Evolutionary conservation across 2,329 filamentous ascomycete species (phyloP).

Genomic region (Myrmaecium sp.): DNA sequence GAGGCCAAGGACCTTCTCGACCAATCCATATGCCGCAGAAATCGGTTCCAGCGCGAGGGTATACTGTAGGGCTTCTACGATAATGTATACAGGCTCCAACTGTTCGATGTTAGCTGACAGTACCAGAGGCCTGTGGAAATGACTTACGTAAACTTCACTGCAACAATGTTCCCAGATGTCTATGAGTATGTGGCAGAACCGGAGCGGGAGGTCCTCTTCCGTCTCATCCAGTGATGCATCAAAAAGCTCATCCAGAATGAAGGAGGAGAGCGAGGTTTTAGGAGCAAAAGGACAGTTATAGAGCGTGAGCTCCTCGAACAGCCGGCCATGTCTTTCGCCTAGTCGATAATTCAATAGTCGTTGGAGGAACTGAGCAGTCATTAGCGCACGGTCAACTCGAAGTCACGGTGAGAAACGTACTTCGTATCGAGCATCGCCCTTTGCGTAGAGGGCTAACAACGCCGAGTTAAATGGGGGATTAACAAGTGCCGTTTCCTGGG

Average conservation of each 20-base stretch:
- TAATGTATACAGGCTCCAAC: constrained; percentile 45
- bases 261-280: constrained; percentile 43
- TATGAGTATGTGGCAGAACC: constrained; percentile 47
- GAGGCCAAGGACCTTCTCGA: constrained; percentile 35
- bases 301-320: constrained; percentile 50
- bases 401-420: constrained; percentile 3
- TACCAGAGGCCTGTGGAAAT: constrained; percentile 3
- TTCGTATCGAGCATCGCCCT: constrained; percentile 21
- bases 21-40: constrained; percentile 40
- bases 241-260: constrained; percentile 52
- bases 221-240: constrained; percentile 32
- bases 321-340: constrained; percentile 38
- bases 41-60: constrained; percentile 45
- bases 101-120: constrained; percentile 13
- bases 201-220: constrained; percentile 39
- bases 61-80: constrained; percentile 48
- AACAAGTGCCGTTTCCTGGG: constrained; percentile 5
- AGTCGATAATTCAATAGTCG: constrained; percentile 47
- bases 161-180: constrained; percentile 52
- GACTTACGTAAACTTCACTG: constrained; percentile 35
- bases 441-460: constrained; percentile 20
- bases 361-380: constrained; percentile 30
- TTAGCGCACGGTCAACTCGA: not conserved
- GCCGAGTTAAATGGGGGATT: constrained; percentile 9
- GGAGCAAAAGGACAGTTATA: constrained; percentile 49